Base-by-base conservation (phyloP, 257 asterid genomes). In the Parsonsia alboflavescens region DNA sequence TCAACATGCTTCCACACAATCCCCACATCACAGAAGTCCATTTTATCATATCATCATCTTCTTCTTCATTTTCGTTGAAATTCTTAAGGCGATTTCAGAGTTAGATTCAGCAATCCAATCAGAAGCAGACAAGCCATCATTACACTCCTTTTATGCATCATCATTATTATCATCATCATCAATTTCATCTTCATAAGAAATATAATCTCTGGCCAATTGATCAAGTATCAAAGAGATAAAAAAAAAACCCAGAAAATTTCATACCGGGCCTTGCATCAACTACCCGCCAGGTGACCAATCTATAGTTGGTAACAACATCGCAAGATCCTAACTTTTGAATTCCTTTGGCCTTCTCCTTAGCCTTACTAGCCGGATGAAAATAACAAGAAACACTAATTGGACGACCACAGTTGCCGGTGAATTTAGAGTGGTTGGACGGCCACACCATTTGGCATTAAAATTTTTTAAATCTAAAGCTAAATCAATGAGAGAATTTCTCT, bases 321-420 rank as follows among this genome's bases (percentile, higher is more conserved):
- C 62, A 48, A 0, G 90, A 78, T 21, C 79, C 58, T 19, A 73
- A 48, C 85, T 86, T 90, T 7, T 82, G 81, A 41, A 91, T 76
- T 7, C 96, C 97, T 77, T 90, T 91, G 17, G 77, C 78, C 77
- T 90, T 93, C 73, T 81, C 92, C 85, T 79, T 87, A 1, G 96
- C 82, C 82, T 91, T 93, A 2, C 73, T 45, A 7, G 86, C 88
- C 2, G 94, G 97, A 3, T 73, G 82, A 13, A 74, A 7, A 44
- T 88, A 96, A 78, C 97, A 91, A 22, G 57, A 76, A 11, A 49
- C 44, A 62, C 97, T 91, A 76, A 74, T 79, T 15, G 88, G 79
- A 8, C 96, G 88, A 67, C 86, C 88, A 48, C 96, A 91, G 78
- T 85, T 90, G 26, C 94, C 86, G 13, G 94, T 91, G 82, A n/a